Base-by-base conservation (phyloP, 148 eudicot species). In the Oxyria digyna region DNA sequence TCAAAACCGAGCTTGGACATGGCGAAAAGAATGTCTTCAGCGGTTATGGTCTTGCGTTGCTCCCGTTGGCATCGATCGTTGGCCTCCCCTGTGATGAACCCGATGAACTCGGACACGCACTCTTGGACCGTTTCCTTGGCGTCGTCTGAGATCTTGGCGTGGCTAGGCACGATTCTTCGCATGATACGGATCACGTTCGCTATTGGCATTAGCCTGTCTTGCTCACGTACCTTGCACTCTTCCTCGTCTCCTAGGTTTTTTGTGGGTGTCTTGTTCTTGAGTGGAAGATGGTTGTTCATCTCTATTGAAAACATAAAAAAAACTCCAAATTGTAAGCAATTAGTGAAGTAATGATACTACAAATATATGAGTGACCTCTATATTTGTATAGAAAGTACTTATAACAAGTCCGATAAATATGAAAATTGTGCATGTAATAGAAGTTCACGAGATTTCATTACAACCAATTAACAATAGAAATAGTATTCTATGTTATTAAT, bases 11-110 rank as follows among this genome's bases (percentile, higher is more conserved):
- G 67, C 14, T 31, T 75, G 0, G 37, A 31, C 70, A 75, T 42
- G 20, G 84, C 74, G 14, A 31, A 57, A 13, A 81, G 14, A 21
- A 81, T 4, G 55, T 81, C 84, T 1, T 78, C 84, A 0, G 73
- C 81, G 0, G 74, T 75, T 6, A 78, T 23, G 2, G 77, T 75
- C 62, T 67, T 78, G 0, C 84, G 76, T 6, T 75, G 72, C 18
- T 81, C 84, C 5, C 15, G 4, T 3, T 42, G 31, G 42, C 81
- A 74, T 6, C 45, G 66, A 2, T 72, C 70, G 37, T 78, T 77
- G 37, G 84, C 84, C 42, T 78, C 81, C 0, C 72, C 55, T 0
- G 81, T 78, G 32, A 81, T 24, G 3, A 81, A 81, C 65, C 79
- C 68, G 23, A 81, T 72, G 75, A 67, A 78, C 67, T 81, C 81